These are phyloP conservation scores for Metarhizium anisopliae DNA, from an alignment of 2,329 filamentous ascomycete genomes.

Conservation along the genomic window DNA sequence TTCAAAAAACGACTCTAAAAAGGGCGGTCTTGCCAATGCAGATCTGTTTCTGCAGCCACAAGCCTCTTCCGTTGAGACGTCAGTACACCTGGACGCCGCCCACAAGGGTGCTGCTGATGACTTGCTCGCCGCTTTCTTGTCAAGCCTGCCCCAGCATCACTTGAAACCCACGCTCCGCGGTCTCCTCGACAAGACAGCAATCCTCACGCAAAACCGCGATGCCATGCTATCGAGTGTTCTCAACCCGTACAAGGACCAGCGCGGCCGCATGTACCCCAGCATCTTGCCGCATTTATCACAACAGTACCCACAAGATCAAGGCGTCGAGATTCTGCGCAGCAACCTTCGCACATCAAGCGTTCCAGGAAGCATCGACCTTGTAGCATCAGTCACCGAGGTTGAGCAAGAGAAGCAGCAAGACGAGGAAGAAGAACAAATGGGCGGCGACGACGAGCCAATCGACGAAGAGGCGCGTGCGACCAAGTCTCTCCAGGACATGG, in stretches of 20 bases:
- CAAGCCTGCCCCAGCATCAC: slow-evolving; percentile 53
- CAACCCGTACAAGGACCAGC: slow-evolving; percentile 60
- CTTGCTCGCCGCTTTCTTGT: slow-evolving; percentile 56
- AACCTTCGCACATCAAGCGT: slow-evolving; percentile 39
- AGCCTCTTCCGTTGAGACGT: slow-evolving; percentile 20
- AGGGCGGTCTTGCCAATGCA: slow-evolving; percentile 49
- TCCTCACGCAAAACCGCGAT: slow-evolving; percentile 58
- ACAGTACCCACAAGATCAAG: slow-evolving; percentile 51
- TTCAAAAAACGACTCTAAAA: slow-evolving; percentile 17
- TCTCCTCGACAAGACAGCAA: slow-evolving; percentile 72
- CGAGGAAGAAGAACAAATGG: slow-evolving; percentile 19
- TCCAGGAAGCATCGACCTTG: slow-evolving; percentile 16
- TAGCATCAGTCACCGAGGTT: slow-evolving; percentile 26
- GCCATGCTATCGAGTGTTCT: slow-evolving; percentile 77
- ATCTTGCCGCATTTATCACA: slow-evolving; percentile 72
- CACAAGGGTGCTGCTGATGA: slow-evolving; percentile 47
- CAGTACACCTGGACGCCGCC: slow-evolving; percentile 28
- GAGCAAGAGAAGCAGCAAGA: slow-evolving; percentile 28
- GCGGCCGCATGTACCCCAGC: slow-evolving; percentile 58
- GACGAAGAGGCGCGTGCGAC: not conserved
- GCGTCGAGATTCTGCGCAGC: slow-evolving; percentile 62
- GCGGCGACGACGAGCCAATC: not conserved
- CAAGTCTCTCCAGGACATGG: slow-evolving; percentile 1
- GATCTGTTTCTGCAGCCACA: slow-evolving; percentile 56
- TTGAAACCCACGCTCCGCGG: slow-evolving; percentile 64